Evolutionary conservation across 2,329 filamentous ascomycete genomes (phyloP), one percentile per base, ranked within the genome.

Genomic region (Xylaria sp.): DNA sequence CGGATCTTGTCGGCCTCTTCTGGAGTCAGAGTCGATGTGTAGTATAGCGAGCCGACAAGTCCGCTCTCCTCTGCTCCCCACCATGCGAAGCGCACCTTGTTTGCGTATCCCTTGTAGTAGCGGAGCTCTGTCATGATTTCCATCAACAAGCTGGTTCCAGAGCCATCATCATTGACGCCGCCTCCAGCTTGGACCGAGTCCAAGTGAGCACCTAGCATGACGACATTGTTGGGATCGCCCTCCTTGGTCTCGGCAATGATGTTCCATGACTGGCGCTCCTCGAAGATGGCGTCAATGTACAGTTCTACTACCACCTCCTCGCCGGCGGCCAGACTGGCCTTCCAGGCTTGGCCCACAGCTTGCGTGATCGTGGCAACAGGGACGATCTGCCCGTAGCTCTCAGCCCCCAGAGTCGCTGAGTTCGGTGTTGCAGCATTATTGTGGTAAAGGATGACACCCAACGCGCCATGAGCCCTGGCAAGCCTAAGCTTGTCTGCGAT

Each of bases 371-470:
- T 77, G 9, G 76, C 81, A 5, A 80, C 78, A 10, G 82, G 80
- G 10, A 80, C 76, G 4, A 82, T 74, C 20, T 75, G 72, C 7
- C 77, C 76, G 33, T 78, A 69, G 73, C 80, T 81, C 71, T 79
- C 78, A 0, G 80, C 80, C 20, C 85, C 83, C 2, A 91, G 81
- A 0, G 88, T 90, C 7, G 87, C 88, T 28, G 81, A 79, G 1
- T 83, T 77, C 3, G 81, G 76, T 10, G 75, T 71, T 0, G 86
- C 88, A 0, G 83, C 79, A 2, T 79, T 81, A 70, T 91, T 89
- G 82, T 92, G 88, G 77, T 89, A 90, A 59, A 92, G 82, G 36
- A 92, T 78, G 0, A 85, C 82, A 48, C 78, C 83, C 1, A 80
- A 48, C 2, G 83, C 83, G 49, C 83, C 83, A 10, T 80, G 76